Evolutionary conservation across 1,139 yeast species (phyloP).

Genomic region (Kodamaea sp.): DNA sequence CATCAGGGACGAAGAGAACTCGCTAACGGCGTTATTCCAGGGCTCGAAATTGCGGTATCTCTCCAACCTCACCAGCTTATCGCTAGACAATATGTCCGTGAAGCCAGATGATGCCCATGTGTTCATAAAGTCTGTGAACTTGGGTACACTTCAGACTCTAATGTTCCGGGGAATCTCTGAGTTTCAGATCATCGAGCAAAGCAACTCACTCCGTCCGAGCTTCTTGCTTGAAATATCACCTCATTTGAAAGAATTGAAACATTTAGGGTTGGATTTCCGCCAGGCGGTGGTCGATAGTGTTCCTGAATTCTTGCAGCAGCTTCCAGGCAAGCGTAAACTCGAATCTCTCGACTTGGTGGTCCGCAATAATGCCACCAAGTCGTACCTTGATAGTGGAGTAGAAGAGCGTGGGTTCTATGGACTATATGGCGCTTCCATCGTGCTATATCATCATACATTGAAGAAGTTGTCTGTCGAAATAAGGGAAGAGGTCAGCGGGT

Average conservation of each 20-base stretch:
- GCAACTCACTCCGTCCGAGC: constrained; percentile 18
- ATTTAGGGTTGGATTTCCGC: constrained; percentile 44
- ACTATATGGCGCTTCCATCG: constrained; percentile 32
- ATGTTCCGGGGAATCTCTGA: constrained; percentile 33
- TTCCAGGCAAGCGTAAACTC: constrained; percentile 14
- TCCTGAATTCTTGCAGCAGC: constrained; percentile 33
- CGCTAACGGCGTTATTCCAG: constrained; percentile 15
- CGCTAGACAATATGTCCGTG: constrained; percentile 30
- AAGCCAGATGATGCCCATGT: constrained; percentile 23
- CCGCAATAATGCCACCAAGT: constrained; percentile 41
- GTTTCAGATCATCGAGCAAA: constrained; percentile 11
- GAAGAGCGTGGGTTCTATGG: constrained; percentile 20
- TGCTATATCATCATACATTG: constrained; percentile 22
- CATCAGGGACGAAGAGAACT: neutral
- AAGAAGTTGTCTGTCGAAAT: constrained; percentile 44
- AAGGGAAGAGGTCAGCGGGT: constrained; percentile 27
- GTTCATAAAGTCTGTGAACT: constrained; percentile 22
- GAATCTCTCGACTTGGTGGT: constrained; percentile 45
- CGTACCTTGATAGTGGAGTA: constrained; percentile 16
- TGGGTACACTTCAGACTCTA: constrained; percentile 23
- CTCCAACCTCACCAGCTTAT: constrained; percentile 22
- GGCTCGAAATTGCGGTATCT: constrained; percentile 17
- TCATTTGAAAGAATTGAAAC: constrained; percentile 24
- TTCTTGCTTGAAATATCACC: constrained; percentile 32
- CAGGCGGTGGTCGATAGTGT: constrained; percentile 46